Base-by-base conservation (phyloP, 805 yeast genomes). In the Kluyveromyces wickerhamii region DNA sequence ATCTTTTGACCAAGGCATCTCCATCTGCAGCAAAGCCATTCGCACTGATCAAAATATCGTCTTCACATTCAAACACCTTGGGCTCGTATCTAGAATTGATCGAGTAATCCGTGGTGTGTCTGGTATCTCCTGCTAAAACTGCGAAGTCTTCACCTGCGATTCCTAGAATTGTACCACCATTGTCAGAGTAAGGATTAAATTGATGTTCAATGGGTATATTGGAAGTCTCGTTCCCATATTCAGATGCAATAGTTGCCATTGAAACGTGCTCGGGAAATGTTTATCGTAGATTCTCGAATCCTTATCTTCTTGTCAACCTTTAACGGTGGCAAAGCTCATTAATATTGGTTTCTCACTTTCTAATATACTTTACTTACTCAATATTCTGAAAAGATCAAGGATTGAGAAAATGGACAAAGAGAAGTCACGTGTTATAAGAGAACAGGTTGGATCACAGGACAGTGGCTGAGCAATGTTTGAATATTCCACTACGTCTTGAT, bases 91-190 rank as follows among this genome's bases (percentile, higher is more conserved):
- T 77, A 7, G 96, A 79, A 59, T 92, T 87, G 59, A 92, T 92
- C 43, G 84, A 78, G 63, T 87, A 92, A 15, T 96, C 98, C 13
- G 82, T 79, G 4, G 95, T 85, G 53, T 83, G 94, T 67, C 98
- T 80, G n/a, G 98, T 92, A 60, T 92, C 98, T 29, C 97, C 97
- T 1, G 98, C 98, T 41, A 92, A 69, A 22, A 92, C 92, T 13
- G 95, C 96, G 53, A 87, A 92, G 61, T 92, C 96, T 58, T 86
- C 84, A 33, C 98, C 98, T 1, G 98, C 96, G 61, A 92, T 92
- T 35, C 97, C 98, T 47, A 92, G 66, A 36, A 89, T 88, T 6
- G 97, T 89, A 52, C 98, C 98, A 50, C 98, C 98, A 51, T 88
- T 86, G 61, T 88, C 95, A 20, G 89, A 66, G 66, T 87, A 87